These are phyloP conservation scores for Citrullus amarus DNA, from an alignment of 306 rosid species.

Conservation along the genomic window DNA sequence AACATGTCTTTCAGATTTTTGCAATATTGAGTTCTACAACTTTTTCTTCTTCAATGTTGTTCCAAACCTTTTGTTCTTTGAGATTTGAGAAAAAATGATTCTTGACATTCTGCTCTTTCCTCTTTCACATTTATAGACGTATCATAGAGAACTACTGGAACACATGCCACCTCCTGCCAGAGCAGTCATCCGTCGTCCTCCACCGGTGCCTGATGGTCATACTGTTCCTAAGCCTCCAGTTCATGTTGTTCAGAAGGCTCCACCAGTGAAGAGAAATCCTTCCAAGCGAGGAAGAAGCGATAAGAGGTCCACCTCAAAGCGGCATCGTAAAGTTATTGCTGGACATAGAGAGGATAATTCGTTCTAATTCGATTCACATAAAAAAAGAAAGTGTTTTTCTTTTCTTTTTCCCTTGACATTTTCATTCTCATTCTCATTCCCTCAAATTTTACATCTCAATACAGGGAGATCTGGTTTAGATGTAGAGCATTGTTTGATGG, in stretches of 20 bases:
- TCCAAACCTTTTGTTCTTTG: not conserved
- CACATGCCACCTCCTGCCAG: slow-evolving; percentile 53
- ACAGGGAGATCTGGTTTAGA: slow-evolving; percentile 22
- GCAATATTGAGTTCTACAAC: not conserved
- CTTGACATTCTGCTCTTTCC: not conserved
- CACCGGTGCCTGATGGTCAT: slow-evolving; percentile 7
- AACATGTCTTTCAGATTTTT: not conserved
- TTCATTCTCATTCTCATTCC: slow-evolving; percentile 3
- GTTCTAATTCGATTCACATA: slow-evolving; percentile 20
- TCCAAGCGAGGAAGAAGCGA: slow-evolving; percentile 45
- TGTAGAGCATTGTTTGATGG: slow-evolving; percentile 21
- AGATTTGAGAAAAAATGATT: not conserved
- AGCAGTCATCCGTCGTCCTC: slow-evolving; percentile 18
- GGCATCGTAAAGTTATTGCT: slow-evolving; percentile 46
- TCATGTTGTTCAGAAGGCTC: slow-evolving; percentile 21
- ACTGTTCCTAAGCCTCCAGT: slow-evolving; percentile 18
- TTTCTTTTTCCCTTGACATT: not conserved
- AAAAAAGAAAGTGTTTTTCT: not conserved
- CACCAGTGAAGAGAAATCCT: slow-evolving; percentile 31
- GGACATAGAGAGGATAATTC: slow-evolving; percentile 27
- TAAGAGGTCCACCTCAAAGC: slow-evolving; percentile 42
- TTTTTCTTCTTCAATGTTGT: not conserved
- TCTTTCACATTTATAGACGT: slow-evolving; percentile 33
- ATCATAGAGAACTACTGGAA: slow-evolving; percentile 75
- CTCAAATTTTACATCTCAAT: slow-evolving; percentile 3